Base-by-base conservation (phyloP, 2,329 filamentous ascomycete genomes). In the Colletotrichum falcatum region DNA sequence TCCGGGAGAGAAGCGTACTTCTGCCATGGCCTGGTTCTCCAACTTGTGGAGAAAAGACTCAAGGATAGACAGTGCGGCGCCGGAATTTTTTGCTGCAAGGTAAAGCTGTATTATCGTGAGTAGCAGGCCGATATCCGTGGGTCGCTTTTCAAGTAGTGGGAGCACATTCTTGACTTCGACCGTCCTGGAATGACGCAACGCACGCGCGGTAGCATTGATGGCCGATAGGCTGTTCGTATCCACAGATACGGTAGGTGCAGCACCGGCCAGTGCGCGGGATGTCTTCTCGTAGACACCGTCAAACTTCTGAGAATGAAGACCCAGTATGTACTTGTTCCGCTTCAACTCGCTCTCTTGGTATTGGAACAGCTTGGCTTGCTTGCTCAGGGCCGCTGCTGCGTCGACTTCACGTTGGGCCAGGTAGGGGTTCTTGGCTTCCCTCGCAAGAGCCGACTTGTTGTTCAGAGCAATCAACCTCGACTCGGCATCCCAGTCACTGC, bases 81-180 rank as follows among this genome's bases (percentile, higher is more conserved):
- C 91, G 35, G 89, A 86, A 77, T 95, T 94, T 56, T 91, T 89
- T 49, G 86, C 88, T 61, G 90, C 85, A 20, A 96, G 84, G 77
- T 97, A 94, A 54, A 97, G 87, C 79, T 98, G 94, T 12, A 95
- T 87, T 66, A 94, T 88, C 12, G 93, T 94, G 48, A 98, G 84
- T 30, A 93, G 83, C 3, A 98, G 85, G 1, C 95, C 95, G 28
- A 97, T 84, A 77, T 98, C 94, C 70, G 89, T 89, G 0, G 94
- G 93, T 37, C 93, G 86, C 77, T 90, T 91, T 75, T 94, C 91
- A 8, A 95, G 83, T 16, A 95, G 80, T 1, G 89, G 88, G 4
- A 93, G 81, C 33, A 97, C 88, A 44, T 88, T 85, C 77, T 91
- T 93, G 42, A 97, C 81, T 6, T 90, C 55, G 89, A 86, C 75